A percentile compares a stretch with the other conserved stretches of the same genome.
Evolutionary conservation across 495 filamentous ascomycete species (phyloP).

Genomic region (Aeminium ludgeri): DNA sequence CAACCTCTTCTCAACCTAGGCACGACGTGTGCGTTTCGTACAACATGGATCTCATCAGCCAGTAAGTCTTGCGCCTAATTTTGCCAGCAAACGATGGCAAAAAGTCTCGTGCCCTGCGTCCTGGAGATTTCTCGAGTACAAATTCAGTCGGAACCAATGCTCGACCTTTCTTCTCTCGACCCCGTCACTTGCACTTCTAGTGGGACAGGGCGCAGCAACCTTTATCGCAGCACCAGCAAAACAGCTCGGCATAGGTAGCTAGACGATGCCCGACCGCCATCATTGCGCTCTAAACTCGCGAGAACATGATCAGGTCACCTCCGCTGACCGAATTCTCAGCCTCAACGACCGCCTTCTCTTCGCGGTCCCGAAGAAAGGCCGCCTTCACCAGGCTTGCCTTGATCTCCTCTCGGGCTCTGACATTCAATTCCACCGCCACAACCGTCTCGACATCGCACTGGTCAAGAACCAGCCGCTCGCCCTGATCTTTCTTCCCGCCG

Average conservation of each 20-base stretch:
- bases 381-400: conserved; percentile 67
- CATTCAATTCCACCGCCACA: conserved; percentile 88
- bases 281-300: too few relatives aligned
- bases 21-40: neutral
- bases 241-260: too few relatives aligned
- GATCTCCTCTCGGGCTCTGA: conserved; percentile 84
- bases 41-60: conserved; percentile 9
- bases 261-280: too few relatives aligned
- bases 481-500: conserved; percentile 90
- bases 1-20: too few relatives aligned
- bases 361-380: conserved; percentile 95
- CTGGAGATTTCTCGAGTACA: too few relatives aligned
- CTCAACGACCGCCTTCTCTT: conserved; percentile 88
- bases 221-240: too few relatives aligned
- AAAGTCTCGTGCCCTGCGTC: neutral
- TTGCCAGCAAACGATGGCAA: neutral
- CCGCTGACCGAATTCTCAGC: conserved; percentile 30
- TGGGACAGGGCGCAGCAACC: too few relatives aligned
- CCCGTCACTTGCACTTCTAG: too few relatives aligned
- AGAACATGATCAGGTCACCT: conserved; percentile 3
- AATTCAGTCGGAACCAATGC: too few relatives aligned
- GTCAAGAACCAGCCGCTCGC: conserved; percentile 91
- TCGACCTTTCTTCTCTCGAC: too few relatives aligned
- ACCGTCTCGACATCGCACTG: conserved; percentile 85
- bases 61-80: conserved; percentile 2